These are phyloP conservation scores for Speleostelium caveatum DNA, from an alignment of 78 protist species.

Conservation along the genomic window DNA sequence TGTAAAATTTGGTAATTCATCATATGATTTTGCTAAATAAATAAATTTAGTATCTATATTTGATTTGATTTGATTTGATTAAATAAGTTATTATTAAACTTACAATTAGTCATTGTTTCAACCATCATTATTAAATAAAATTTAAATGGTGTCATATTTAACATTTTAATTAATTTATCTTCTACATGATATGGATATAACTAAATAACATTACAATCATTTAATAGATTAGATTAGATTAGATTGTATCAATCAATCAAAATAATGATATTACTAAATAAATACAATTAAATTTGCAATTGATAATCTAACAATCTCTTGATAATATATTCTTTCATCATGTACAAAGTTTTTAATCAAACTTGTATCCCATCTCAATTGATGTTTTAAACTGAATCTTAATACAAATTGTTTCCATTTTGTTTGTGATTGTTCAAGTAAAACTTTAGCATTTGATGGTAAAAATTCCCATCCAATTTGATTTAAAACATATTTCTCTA, in stretches of 20 bases:
- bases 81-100: not conserved
- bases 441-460: constrained; percentile 67
- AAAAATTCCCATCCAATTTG: constrained; percentile 71
- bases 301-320: constrained; percentile 71
- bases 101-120: constrained; percentile 81
- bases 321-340: constrained; percentile 80
- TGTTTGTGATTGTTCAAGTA: constrained; percentile 64
- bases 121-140: constrained; percentile 85
- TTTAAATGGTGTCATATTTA: constrained; percentile 79
- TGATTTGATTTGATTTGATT: not conserved
- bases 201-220: not conserved
- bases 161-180: constrained; percentile 47
- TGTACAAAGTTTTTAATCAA: constrained; percentile 41
- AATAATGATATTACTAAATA: not conserved
- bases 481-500: constrained; percentile 69
- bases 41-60: not conserved
- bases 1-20: constrained; percentile 85
- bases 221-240: not conserved
- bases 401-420: constrained; percentile 71
- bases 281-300: constrained; percentile 62
- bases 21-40: constrained; percentile 79
- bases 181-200: constrained; percentile 83
- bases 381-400: constrained; percentile 77
- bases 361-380: constrained; percentile 81
- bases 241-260: not conserved